Base-by-base conservation (phyloP, 306 rosid species). In the Citrullus mucosospermus region DNA sequence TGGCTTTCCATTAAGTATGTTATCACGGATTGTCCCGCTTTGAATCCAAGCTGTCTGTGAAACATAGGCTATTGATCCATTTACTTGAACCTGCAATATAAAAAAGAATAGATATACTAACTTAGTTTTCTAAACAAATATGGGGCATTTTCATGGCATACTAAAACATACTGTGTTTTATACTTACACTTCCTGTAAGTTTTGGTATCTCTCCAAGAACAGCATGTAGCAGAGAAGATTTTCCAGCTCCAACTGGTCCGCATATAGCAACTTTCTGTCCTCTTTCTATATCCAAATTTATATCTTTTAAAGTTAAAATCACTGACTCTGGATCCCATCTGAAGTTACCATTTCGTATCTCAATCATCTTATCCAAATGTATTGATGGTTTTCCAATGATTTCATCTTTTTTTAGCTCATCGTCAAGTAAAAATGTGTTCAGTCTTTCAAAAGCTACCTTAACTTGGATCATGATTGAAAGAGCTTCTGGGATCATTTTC, bases 21-120 rank as follows among this genome's bases (percentile, higher is more conserved):
- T 91, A 13, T 88, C 94, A 0, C 73, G 89, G 59, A 93, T 75
- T 14, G 97, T 93, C 79, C 97, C 97, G 36, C 97, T 91, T 55
- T 93, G 97, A 28, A 91, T 93, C 97, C 97, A 93, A 57, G 97
- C 77, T 68, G 78, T 78, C 79, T 93, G 97, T 79, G 97, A 83
- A 82, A 93, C 96, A 72, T 93, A 89, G 14, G 96, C 97, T 34
- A 89, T 61, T 18, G 82, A 87, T 56, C 96, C 93, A 77, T 28
- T 48, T 2, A 87, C 90, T 15, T 84, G 84, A 55, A 93, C 93
- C 96, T 92, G 85, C 50, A 81, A 48, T 28, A 75, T 77, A 16
- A 46, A 20, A 25, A 36, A 74, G 44, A 3, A 11, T 63, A 38
- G 58, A 68, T 53, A 68, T 62, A 17, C 25, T 78, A 78, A 20